Base-by-base conservation (phyloP, 768 basidiomycete genomes). In the Leccinum barrowsii region DNA sequence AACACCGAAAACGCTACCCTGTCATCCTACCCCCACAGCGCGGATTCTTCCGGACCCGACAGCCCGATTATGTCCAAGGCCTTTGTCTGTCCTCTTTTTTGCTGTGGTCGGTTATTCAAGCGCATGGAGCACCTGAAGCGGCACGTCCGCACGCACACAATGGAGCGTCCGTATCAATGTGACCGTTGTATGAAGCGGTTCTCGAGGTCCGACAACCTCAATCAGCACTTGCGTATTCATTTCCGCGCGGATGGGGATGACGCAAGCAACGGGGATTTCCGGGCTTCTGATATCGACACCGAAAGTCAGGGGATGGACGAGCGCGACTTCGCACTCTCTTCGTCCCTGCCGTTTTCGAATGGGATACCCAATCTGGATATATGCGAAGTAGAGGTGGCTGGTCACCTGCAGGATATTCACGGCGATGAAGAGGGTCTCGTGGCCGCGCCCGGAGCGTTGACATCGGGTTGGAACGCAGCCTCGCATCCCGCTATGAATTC, bases 71-170 rank as follows among this genome's bases (percentile, higher is more conserved):
- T 79, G 64, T 78, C 79, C 32, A 87, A 86, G 68, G 85, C 85
- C 4, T 94, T 86, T 67, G 82, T 86, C 51, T 96, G 94, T 73
- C 92, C 92, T 19, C 79, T 93, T 2, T 86, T 83, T 71, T 89
- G 90, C 13, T 97, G 94, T 67, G 85, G 89, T 3, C 78, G 89
- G 61, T 75, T 89, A 63, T 96, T 95, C 83, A 94, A 93, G 79
- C 85, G 94, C 11, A 87, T 89, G 82, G 94, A 96, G 68, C 93
- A 96, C 69, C 81, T 95, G 63, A 90, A 91, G 74, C 76, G 93
- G 47, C 94, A 96, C 71, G 74, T 94, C 30, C 82, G 92, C 58
- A 93, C 92, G 8, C 94, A 96, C 69, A 94, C 92, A 26, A 83
- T 91, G 83, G 93, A 95, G 72, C 78, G 87, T 40, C 93, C 94